Evolutionary conservation across 345 rosid genomes (phyloP), one percentile per base, ranked within the genome.

Genomic region (Capsella bursapastoris): DNA sequence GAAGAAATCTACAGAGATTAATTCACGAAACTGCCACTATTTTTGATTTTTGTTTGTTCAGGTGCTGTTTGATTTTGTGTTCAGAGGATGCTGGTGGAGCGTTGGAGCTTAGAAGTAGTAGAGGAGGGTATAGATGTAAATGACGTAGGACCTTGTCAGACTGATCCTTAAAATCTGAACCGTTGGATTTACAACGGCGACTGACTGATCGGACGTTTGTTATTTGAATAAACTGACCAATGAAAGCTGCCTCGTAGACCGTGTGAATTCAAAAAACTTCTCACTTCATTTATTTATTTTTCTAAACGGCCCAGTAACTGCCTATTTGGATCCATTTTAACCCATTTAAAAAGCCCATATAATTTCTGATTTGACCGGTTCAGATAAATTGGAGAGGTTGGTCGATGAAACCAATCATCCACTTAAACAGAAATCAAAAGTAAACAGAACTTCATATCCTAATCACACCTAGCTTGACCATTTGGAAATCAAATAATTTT

Each of bases 1-100:
- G 48, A 32, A 37, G 51, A 16, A 31, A 27, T 49, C n/a, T 48
- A 57, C 78, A 58, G 10, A 66, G 62, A 67, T 29, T 58, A 37
- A 44, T 32, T 73, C 56, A 75, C 71, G 75, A 62, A 71, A 48
- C 15, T 70, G 66, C 66, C 71, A 64, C 76, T 70, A 5, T 18
- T 18, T 18, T 18, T 0, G 22, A 18, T 18, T 18, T 18, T 18
- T 18, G 22, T 18, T 18, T 18, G 38, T 76, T 64, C 70, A 71
- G 29, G 9, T 32, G n/a, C 11, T 43, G 7, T 58, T 14, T 7
- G 1, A 8, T 1, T 29, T 55, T 35, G 1, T 7, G 38, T 4
- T 44, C 45, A 32, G 64, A 64, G 43, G 79, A 1, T 43, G 75
- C 71, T 52, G 80, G 80, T 51, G 80, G 80, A 76, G 80, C 75